phyloP scores from a whole-genome alignment of 108 stramenopile genomes.

The Stephanodiscus minutulus region DNA sequence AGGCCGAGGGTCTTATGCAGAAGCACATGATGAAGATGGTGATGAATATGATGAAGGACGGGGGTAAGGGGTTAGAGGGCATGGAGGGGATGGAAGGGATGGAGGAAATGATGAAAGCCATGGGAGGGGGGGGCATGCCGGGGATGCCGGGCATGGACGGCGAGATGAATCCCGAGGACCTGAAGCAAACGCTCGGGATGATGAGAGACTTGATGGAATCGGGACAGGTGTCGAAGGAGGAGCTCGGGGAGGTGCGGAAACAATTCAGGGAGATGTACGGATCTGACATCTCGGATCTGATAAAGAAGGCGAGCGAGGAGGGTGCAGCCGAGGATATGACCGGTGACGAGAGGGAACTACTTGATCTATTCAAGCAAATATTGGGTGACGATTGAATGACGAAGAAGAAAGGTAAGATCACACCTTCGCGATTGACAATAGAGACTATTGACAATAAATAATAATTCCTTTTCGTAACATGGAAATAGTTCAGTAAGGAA shows the following conservation, averaged over 20 bases:
- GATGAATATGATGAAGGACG: conserved; percentile 85
- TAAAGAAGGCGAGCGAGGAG: conserved; percentile 61
- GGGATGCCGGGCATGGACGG: conserved; percentile 55
- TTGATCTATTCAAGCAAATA: conserved; percentile 82
- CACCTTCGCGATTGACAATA: no score
- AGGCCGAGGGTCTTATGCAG: conserved; percentile 84
- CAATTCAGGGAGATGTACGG: conserved; percentile 83
- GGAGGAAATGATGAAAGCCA: conserved; percentile 82
- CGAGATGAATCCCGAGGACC: conserved; percentile 64
- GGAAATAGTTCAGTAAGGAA: no score
- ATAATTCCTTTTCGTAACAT: no score
- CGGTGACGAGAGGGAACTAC: conserved; percentile 65
- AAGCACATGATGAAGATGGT: conserved; percentile 86
- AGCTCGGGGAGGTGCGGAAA: conserved; percentile 66
- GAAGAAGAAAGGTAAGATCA: no score
- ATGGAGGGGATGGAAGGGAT: conserved; percentile 77
- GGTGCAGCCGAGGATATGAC: conserved; percentile 49
- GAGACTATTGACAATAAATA: no score
- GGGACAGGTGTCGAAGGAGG: conserved; percentile 61
- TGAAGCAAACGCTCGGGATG: conserved; percentile 67
- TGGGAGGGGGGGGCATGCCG: conserved; percentile 68
- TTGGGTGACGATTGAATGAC: conserved; percentile 70
- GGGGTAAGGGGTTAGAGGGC: conserved; percentile 45
- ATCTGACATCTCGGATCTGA: conserved; percentile 74
- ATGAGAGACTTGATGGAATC: conserved; percentile 80